Evolutionary conservation across 73 alveolate species (phyloP).

Genomic region (Paramecium tetraurelia): DNA sequence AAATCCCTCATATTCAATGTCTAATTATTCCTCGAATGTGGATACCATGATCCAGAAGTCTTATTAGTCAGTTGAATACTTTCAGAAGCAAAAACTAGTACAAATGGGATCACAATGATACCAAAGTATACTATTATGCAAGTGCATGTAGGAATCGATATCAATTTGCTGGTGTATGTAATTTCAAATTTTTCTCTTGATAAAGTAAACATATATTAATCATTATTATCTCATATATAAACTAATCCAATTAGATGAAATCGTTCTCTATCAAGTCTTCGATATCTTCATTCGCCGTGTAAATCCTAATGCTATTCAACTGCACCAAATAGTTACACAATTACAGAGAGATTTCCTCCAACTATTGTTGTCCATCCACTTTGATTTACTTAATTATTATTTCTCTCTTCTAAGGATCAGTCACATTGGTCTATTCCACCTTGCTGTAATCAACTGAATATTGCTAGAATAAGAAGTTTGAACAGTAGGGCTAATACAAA

Average conservation of each 20-base stretch:
- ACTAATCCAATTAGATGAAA: slow-evolving; percentile 60
- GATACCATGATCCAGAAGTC: slow-evolving; percentile 21
- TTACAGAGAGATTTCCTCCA: slow-evolving; percentile 17
- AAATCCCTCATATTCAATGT: neutral
- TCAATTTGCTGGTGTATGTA: neutral
- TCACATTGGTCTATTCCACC: neutral
- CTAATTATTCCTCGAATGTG: neutral
- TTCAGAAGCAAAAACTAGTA: slow-evolving; percentile 20
- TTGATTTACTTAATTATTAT: slow-evolving; percentile 44
- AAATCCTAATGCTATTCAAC: slow-evolving; percentile 5
- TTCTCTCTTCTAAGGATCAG: slow-evolving; percentile 28
- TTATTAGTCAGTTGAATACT: slow-evolving; percentile 12
- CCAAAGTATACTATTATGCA: slow-evolving; percentile 19
- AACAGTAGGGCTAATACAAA: slow-evolving; percentile 44
- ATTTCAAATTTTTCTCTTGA: slow-evolving; percentile 32
- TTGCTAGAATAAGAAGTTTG: slow-evolving; percentile 8
- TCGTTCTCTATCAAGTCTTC: slow-evolving; percentile 61
- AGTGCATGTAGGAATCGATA: neutral
- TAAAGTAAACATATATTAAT: slow-evolving; percentile 28
- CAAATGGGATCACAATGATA: slow-evolving; percentile 35
- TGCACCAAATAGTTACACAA: slow-evolving; percentile 35
- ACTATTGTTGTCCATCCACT: slow-evolving; percentile 48
- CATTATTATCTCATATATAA: slow-evolving; percentile 35
- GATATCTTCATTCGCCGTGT: neutral
- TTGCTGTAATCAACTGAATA: slow-evolving; percentile 37